A percentile compares a stretch with the other conserved stretches of the same genome.
Conservation (phyloP, 2,329 filamentous ascomycete genomes). For the Rhynchosporium agropyri region DNA sequence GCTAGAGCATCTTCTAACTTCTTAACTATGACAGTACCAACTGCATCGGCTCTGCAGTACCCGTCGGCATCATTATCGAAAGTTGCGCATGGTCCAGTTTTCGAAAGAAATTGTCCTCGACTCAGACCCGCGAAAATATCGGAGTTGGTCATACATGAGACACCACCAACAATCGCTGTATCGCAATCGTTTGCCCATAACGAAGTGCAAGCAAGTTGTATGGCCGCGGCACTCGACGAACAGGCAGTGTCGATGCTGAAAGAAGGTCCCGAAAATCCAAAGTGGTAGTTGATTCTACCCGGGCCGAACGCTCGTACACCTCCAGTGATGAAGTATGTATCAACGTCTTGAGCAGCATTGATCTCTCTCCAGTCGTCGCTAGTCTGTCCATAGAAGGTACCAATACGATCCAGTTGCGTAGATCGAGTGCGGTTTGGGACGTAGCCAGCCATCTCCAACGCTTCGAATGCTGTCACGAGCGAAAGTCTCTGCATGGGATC, state of each 20-base stretch:
- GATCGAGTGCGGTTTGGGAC: conserved; percentile 48
- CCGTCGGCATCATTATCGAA: conserved; percentile 54
- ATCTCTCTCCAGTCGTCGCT: conserved; percentile 42
- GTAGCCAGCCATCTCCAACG: conserved; percentile 79
- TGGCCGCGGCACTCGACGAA: conserved; percentile 45
- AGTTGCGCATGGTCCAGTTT: conserved; percentile 51
- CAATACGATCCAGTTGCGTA: conserved; percentile 48
- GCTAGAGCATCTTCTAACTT: conserved; percentile 51
- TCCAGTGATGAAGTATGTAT: conserved; percentile 42
- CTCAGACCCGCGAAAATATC: conserved; percentile 41
- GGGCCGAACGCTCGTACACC: conserved; percentile 41
- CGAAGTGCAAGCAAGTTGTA: conserved; percentile 40
- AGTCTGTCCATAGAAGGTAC: conserved; percentile 42
- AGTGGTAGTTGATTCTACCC: conserved; percentile 47
- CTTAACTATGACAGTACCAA: conserved; percentile 54
- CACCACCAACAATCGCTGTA: conserved; percentile 40
- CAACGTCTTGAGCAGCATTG: conserved; percentile 40
- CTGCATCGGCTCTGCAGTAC: conserved; percentile 56
- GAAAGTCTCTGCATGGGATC: conserved; percentile 81
- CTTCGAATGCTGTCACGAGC: conserved; percentile 77
- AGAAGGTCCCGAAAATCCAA: conserved; percentile 48
- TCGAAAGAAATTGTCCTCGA: conserved; percentile 41
- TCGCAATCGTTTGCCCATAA: conserved; percentile 40
- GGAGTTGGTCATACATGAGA: conserved; percentile 40
- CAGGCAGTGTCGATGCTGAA: conserved; percentile 49